These are phyloP conservation scores for Suillus clintonianus DNA, from an alignment of 768 basidiomycete genomes.

Conservation along the genomic window DNA sequence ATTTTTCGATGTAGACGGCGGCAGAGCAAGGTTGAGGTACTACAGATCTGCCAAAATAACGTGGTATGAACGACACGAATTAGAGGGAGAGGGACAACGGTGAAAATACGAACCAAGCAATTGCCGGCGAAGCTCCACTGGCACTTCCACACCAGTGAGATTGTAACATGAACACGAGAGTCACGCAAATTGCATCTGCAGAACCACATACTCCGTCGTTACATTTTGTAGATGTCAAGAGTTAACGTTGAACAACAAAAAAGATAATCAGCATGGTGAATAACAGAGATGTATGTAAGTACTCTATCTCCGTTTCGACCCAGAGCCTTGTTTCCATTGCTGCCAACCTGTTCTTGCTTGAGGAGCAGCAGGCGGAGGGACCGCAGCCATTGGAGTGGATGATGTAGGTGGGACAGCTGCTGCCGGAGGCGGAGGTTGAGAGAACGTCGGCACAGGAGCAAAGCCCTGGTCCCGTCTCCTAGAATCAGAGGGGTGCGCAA, in stretches of 20 bases:
- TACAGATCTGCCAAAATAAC: too few species aligned
- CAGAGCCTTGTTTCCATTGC: slow-evolving; percentile 41
- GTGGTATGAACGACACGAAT: too few species aligned
- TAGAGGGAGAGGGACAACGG: too few species aligned
- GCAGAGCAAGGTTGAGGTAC: too few species aligned
- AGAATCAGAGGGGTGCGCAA: slow-evolving; percentile 3
- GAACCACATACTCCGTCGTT: not conserved
- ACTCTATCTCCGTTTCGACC: slow-evolving; percentile 20
- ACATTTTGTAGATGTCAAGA: not conserved
- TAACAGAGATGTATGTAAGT: not conserved
- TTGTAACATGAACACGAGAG: not conserved
- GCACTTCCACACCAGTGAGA: too few species aligned
- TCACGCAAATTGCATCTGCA: not conserved
- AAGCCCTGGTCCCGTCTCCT: slow-evolving; percentile 8
- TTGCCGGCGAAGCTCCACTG: too few species aligned
- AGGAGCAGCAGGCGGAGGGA: slow-evolving; percentile 21
- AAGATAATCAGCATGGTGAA: not conserved
- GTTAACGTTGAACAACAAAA: slow-evolving; percentile 1
- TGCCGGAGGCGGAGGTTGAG: slow-evolving; percentile 7
- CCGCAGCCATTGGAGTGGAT: slow-evolving; percentile 13
- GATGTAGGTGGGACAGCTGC: slow-evolving; percentile 6
- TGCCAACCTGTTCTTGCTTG: slow-evolving; percentile 53
- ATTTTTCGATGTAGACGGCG: too few species aligned
- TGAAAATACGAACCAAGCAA: too few species aligned
- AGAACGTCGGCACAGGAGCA: slow-evolving; percentile 1